These are phyloP conservation scores for Brasilioporus rufonigricans DNA, from an alignment of 768 basidiomycete genomes.

Conservation along the genomic window DNA sequence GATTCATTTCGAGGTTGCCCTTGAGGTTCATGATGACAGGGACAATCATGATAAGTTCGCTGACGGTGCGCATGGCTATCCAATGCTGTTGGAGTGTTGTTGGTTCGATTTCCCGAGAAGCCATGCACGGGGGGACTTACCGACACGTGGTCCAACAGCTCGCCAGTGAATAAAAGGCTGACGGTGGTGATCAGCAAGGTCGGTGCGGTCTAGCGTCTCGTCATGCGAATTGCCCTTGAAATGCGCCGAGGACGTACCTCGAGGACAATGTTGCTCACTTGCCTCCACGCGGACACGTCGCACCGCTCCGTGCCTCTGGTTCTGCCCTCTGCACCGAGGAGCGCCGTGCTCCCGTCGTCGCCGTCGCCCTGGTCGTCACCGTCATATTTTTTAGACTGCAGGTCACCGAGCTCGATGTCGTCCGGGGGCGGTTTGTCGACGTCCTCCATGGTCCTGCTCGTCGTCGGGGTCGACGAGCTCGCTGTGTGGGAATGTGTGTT, in stretches of 20 bases:
- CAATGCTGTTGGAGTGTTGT: slow-evolving; percentile 56
- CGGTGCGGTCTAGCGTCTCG: slow-evolving; percentile 66
- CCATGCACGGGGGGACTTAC: slow-evolving; percentile 41
- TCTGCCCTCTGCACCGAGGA: slow-evolving; percentile 39
- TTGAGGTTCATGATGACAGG: slow-evolving; percentile 94
- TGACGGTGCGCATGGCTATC: slow-evolving; percentile 84
- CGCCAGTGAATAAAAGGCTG: slow-evolving; percentile 87
- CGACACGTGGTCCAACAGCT: slow-evolving; percentile 83
- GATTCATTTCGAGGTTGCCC: slow-evolving; percentile 99
- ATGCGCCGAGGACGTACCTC: slow-evolving; percentile 49
- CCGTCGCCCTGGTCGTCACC: neutral
- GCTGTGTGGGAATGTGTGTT: neutral
- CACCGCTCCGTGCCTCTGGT: slow-evolving; percentile 26
- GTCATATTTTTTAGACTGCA: neutral
- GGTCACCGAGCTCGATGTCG: neutral
- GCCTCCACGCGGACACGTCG: slow-evolving; percentile 43
- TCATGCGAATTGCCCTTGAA: neutral
- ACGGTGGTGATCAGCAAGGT: slow-evolving; percentile 81
- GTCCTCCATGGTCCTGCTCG: neutral
- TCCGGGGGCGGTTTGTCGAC: neutral
- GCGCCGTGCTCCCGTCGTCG: slow-evolving; percentile 43
- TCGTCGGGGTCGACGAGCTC: neutral
- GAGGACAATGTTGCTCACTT: slow-evolving; percentile 60
- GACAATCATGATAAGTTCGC: slow-evolving; percentile 96
- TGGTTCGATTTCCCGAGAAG: slow-evolving; percentile 2